Conservation (phyloP, 495 filamentous ascomycete species). For the Clavariopsis aquatica region DNA sequence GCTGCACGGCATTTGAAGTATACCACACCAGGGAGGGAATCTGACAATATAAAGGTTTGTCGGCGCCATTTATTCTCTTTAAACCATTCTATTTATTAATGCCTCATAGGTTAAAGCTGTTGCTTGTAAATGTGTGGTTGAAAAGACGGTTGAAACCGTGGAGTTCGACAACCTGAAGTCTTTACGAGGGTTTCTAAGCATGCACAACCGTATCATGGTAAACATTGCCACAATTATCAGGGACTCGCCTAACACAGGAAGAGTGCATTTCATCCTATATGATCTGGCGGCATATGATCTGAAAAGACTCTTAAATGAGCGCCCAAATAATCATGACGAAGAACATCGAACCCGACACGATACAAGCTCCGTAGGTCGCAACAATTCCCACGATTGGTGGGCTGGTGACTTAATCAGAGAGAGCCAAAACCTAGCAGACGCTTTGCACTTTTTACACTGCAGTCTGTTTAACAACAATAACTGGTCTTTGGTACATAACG, state of each 20-base stretch:
- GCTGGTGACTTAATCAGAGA: conserved; percentile 12
- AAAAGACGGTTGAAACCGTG: not conserved
- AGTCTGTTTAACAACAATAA: not conserved
- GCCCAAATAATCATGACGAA: not conserved
- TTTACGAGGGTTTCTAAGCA: conserved; percentile 4
- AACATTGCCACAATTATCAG: conserved; percentile 18
- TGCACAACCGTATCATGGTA: conserved; percentile 19
- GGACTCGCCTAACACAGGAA: not conserved
- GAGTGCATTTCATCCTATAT: conserved; percentile 10
- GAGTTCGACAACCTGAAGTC: conserved; percentile 21
- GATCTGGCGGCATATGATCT: conserved; percentile 14
- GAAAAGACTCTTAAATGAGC: not conserved
- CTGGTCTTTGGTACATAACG: conserved; percentile 8
- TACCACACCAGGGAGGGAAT: not conserved
- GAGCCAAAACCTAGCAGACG: conserved; percentile 12
- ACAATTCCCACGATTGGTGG: conserved; percentile 9
- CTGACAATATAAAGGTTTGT: conserved; percentile 8
- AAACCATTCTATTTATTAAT: not conserved
- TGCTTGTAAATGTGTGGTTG: not conserved
- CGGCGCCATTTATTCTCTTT: not conserved
- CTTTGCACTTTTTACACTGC: conserved; percentile 15
- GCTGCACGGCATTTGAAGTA: conserved; percentile 1
- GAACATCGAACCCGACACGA: not conserved
- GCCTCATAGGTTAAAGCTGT: not conserved
- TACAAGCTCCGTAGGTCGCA: not conserved